phyloP scores from a whole-genome alignment of 225 moss, liverwort and hornwort genomes.

The Sphagnum tenellum region DNA sequence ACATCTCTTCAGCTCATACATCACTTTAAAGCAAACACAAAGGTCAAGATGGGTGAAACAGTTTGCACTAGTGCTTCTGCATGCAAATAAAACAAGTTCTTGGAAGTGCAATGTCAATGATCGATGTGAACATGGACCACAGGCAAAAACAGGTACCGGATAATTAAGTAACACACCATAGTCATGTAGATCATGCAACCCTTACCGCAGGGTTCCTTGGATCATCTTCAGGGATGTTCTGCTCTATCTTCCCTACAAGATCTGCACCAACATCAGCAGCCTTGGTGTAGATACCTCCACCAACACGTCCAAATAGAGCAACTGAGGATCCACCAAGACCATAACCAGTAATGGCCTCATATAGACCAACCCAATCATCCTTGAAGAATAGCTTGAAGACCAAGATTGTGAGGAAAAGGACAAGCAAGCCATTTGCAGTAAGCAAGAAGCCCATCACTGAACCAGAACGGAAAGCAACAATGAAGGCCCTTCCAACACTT shows the following conservation, averaged over 20 bases:
- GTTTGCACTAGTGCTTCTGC: not conserved
- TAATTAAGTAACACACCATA: too few relatives aligned
- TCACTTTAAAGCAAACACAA: too few relatives aligned
- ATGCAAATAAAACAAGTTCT: too few relatives aligned
- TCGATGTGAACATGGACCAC: too few relatives aligned
- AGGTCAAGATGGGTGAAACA: too few relatives aligned
- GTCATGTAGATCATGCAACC: too few relatives aligned
- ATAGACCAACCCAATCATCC: conserved; percentile 77
- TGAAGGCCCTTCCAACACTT: conserved; percentile 66
- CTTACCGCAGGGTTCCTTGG: conserved; percentile 45
- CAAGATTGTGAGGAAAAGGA: conserved; percentile 64
- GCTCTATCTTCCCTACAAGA: conserved; percentile 43
- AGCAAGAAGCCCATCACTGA: conserved; percentile 85
- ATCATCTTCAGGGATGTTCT: conserved; percentile 41
- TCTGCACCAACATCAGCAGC: conserved; percentile 50
- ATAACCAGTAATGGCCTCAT: conserved; percentile 65
- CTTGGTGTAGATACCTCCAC: conserved; percentile 50
- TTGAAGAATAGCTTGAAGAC: conserved; percentile 61
- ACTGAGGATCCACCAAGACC: conserved; percentile 44
- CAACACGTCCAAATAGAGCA: conserved; percentile 43
- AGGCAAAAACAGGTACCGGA: too few relatives aligned
- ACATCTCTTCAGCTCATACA: too few relatives aligned
- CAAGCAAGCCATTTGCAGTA: conserved; percentile 55
- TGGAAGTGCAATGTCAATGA: too few relatives aligned
- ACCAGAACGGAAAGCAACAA: conserved; percentile 74